A percentile compares a stretch with the other conserved stretches of the same genome.
Conservation (phyloP, 768 basidiomycete species). For the Rhizopogon sp. region DNA sequence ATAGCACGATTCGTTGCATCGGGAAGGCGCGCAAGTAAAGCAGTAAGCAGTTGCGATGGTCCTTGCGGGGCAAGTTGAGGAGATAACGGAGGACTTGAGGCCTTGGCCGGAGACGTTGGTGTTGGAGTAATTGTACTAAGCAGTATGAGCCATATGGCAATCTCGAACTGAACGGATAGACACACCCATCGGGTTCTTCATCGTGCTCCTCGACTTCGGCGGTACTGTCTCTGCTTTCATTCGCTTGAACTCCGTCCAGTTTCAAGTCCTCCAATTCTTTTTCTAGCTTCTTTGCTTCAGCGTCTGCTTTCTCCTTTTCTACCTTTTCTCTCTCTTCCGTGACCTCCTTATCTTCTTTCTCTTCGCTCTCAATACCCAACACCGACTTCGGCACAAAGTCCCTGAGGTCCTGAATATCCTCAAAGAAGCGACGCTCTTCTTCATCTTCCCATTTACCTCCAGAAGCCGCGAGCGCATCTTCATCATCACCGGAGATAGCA, state of each 20-base stretch:
- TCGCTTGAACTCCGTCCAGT: slow-evolving; percentile 26
- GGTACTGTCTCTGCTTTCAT: slow-evolving; percentile 12
- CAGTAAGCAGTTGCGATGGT: slow-evolving; percentile 88
- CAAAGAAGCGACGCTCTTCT: slow-evolving; percentile 90
- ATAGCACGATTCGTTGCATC: slow-evolving; percentile 89
- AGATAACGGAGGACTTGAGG: slow-evolving; percentile 51
- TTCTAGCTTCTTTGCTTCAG: slow-evolving; percentile 68
- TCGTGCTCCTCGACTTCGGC: slow-evolving; percentile 13
- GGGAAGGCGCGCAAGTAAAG: slow-evolving; percentile 83
- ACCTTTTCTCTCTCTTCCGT: slow-evolving; percentile 42
- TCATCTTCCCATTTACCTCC: slow-evolving; percentile 98
- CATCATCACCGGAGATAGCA: slow-evolving; percentile 43
- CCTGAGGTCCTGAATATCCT: slow-evolving; percentile 86
- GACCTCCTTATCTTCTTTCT: slow-evolving; percentile 33
- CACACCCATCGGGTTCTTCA: slow-evolving; percentile 27
- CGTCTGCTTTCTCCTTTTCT: slow-evolving; percentile 58
- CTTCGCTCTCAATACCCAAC: slow-evolving; percentile 58
- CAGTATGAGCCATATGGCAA: slow-evolving; percentile 17
- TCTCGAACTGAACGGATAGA: slow-evolving; percentile 1
- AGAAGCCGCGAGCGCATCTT: slow-evolving; percentile 42
- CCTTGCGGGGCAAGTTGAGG: slow-evolving; percentile 81
- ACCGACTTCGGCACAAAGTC: slow-evolving; percentile 89
- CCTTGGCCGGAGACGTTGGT: slow-evolving; percentile 57
- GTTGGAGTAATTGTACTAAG: slow-evolving; percentile 53
- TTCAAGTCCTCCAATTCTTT: slow-evolving; percentile 68